Evolutionary conservation across 345 rosid genomes (phyloP).

Genomic region (Populus pruinosa): DNA sequence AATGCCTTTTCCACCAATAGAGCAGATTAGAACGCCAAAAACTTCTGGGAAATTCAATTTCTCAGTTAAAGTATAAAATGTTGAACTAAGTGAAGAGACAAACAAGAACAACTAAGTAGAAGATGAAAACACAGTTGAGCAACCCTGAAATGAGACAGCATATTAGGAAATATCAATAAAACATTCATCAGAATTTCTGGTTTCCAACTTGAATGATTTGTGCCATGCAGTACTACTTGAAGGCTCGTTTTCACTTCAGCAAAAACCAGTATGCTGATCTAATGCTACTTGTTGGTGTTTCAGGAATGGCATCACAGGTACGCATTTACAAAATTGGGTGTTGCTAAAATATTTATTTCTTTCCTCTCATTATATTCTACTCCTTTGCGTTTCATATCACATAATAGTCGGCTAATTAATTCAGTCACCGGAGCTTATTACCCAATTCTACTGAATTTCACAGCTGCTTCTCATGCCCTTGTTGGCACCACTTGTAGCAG

Average conservation of each 20-base stretch:
- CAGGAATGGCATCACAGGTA: slow-evolving; percentile 69
- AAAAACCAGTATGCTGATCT: slow-evolving; percentile 77
- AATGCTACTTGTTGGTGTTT: slow-evolving; percentile 47
- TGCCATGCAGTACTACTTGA: slow-evolving; percentile 65
- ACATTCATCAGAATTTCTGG: background rate
- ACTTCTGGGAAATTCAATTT: background rate
- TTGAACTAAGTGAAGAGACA: too few relatives aligned
- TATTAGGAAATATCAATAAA: background rate
- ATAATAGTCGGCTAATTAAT: too few relatives aligned
- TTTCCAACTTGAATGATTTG: background rate
- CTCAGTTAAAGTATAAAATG: background rate
- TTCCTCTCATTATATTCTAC: background rate
- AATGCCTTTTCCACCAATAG: background rate
- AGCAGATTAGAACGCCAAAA: background rate
- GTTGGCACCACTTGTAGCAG: slow-evolving; percentile 52
- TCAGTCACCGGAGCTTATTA: background rate
- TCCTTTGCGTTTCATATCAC: background rate
- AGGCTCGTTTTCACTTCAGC: slow-evolving; percentile 85
- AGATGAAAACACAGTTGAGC: too few relatives aligned
- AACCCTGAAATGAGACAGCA: background rate
- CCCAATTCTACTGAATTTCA: slow-evolving; percentile 13
- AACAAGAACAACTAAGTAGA: background rate
- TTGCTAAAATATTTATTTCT: background rate
- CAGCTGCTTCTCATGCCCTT: slow-evolving; percentile 75
- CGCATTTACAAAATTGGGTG: background rate